Evolutionary conservation across 1,284 basidiomycete species (phyloP).

Genomic region (Trametes hirsuta): DNA sequence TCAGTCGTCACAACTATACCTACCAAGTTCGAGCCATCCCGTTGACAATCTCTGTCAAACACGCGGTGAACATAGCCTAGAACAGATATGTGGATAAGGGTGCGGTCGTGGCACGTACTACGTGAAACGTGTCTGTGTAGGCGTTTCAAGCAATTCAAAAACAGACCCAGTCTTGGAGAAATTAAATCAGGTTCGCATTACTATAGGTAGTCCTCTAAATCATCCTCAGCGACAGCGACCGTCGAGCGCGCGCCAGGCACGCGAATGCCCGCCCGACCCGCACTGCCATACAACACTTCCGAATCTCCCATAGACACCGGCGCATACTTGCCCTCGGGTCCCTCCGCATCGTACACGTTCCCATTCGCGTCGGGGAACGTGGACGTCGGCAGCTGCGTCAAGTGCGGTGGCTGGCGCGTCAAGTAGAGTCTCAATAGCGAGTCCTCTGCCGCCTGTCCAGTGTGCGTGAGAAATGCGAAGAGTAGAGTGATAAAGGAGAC

Average conservation of each 20-base stretch:
- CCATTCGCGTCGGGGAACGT: constrained; percentile 62
- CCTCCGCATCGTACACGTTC: constrained; percentile 44
- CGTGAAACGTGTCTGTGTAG: no score
- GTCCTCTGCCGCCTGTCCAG: constrained; percentile 78
- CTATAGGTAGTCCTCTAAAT: constrained; percentile 30
- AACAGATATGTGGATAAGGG: no score
- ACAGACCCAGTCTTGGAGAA: no score
- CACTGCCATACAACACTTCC: constrained; percentile 71
- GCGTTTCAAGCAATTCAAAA: no score
- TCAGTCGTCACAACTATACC: no score
- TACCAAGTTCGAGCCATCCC: no score
- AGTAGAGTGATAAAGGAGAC: constrained; percentile 29
- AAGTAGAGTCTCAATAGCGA: constrained; percentile 82
- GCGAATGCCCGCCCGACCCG: constrained; percentile 46
- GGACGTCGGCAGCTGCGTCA: constrained; percentile 68
- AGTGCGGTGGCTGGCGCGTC: constrained; percentile 69
- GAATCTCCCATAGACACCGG: constrained; percentile 60
- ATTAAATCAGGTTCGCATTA: constrained; percentile 32
- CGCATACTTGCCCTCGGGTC: constrained; percentile 46
- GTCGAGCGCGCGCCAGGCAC: constrained; percentile 30
- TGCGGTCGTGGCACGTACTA: no score
- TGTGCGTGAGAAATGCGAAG: not conserved
- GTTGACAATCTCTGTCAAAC: no score
- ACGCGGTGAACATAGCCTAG: no score
- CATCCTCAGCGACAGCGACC: constrained; percentile 24